Evolutionary conservation across 768 basidiomycete genomes (phyloP).

Genomic region (Lactifluus volemus): DNA sequence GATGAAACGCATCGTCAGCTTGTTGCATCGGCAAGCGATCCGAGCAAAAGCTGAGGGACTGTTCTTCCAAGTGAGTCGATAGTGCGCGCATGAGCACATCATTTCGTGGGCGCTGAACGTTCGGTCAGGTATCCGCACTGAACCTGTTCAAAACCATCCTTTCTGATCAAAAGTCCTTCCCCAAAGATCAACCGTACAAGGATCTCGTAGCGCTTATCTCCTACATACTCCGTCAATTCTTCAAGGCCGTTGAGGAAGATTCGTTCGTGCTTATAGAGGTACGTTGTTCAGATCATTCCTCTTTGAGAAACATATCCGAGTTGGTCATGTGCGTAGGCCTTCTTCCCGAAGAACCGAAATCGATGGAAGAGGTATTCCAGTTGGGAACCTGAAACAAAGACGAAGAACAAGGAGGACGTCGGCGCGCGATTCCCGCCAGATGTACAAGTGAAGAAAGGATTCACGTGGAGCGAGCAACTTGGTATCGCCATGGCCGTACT

Average conservation of each 20-base stretch:
- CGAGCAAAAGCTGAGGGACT: constrained; percentile 88
- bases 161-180: constrained; percentile 69
- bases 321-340: constrained; percentile 41
- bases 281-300: neutral
- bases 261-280: constrained; percentile 88
- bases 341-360: constrained; percentile 84
- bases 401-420: constrained; percentile 31
- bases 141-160: constrained; percentile 83
- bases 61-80: constrained; percentile 76
- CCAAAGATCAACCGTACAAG: constrained; percentile 68
- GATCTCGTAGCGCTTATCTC: constrained; percentile 81
- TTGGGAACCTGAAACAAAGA: constrained; percentile 51
- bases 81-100: neutral
- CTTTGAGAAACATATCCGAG: neutral
- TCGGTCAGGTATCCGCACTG: constrained; percentile 74
- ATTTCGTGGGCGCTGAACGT: constrained; percentile 4
- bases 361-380: constrained; percentile 82
- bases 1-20: constrained; percentile 82
- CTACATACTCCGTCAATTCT: constrained; percentile 86
- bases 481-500: constrained; percentile 77
- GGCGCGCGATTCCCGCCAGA: constrained; percentile 51
- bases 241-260: constrained; percentile 81
- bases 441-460: constrained; percentile 77
- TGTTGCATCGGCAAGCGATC: constrained; percentile 88
- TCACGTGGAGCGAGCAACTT: constrained; percentile 83